Base-by-base conservation (phyloP, 371 early-diverging fungal genomes). In the Dinochytrium kinnereticum region DNA sequence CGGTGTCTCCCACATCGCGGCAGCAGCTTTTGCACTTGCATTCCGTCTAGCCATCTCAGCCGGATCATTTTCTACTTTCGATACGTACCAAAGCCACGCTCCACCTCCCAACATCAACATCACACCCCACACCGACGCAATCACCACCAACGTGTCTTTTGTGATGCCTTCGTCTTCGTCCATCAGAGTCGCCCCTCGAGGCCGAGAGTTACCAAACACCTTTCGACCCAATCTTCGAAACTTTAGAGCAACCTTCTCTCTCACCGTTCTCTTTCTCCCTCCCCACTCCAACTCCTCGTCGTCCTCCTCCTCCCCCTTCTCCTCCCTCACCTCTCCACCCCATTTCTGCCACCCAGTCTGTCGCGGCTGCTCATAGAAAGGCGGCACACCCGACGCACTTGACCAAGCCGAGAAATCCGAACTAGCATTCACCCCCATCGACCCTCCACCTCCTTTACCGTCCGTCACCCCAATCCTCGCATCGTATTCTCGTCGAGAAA, bases 401-500 rank as follows among this genome's bases (percentile, higher is more conserved):
- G 55, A 53, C 55, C 55, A 53, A 26, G 55, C 55, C 13, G 55
- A 53, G 26, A 53, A 53, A 26, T 53, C 55, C 55, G 55, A 7
- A 26, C 55, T 53, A 5, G 55, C 55, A 5, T 53, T 53, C 55
- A 53, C 55, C 24, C 26, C 55, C 49, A 44, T 21, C 49, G 24
- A 26, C 55, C 13, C 55, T 7, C 55, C 5, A 26, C 55, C 55
- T 21, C 10, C 49, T 10, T 44, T 44, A n/a, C 17, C 13, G 5
- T 26, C 55, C 55, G 5, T 5, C 5, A 26, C 55, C 5, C 55
- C 55, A 53, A 53, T 53, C 55, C 26, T 13, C 5, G 26, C n/a
- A 59, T 71, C 71, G 64, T 71, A 71, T 24, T 71, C 64, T 10
- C 26, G 44, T 30, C 64, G 61, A n/a, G n/a, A 36, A 15, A 17